phyloP scores from a whole-genome alignment of 169 alveolate species.

The Plasmodium vinckei region DNA sequence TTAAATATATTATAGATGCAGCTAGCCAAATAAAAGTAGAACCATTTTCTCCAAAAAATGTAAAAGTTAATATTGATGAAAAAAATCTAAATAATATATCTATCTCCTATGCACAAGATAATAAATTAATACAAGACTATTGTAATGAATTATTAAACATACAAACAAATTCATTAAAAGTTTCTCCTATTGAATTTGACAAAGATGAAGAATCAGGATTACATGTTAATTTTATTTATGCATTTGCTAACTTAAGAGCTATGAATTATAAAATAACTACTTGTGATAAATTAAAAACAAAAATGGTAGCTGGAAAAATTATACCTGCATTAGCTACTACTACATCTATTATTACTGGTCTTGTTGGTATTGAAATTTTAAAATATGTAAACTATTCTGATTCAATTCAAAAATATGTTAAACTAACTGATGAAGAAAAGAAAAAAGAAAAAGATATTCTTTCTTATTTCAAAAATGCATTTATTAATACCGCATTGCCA shows the following conservation, averaged over 20 bases:
- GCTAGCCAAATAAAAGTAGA: slow-evolving; percentile 76
- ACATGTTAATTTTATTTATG: slow-evolving; percentile 97
- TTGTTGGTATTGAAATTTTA: slow-evolving; percentile 94
- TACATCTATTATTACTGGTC: slow-evolving; percentile 99
- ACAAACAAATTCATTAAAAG: slow-evolving; percentile 27
- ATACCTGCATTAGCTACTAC: slow-evolving; percentile 99
- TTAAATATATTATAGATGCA: slow-evolving; percentile 55
- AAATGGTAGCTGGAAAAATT: slow-evolving; percentile 99
- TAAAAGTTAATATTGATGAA: slow-evolving; percentile 90
- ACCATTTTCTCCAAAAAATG: slow-evolving; percentile 78
- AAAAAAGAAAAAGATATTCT: slow-evolving; percentile 41
- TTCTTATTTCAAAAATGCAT: slow-evolving; percentile 94
- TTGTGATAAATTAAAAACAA: slow-evolving; percentile 94
- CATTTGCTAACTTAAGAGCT: slow-evolving; percentile 98
- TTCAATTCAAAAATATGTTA: slow-evolving; percentile 62
- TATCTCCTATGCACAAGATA: slow-evolving; percentile 63
- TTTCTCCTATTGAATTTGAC: slow-evolving; percentile 91
- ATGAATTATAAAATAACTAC: slow-evolving; percentile 95
- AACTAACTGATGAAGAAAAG: slow-evolving; percentile 11
- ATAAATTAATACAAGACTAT: slow-evolving; percentile 32
- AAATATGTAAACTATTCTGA: slow-evolving; percentile 82
- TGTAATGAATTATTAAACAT: slow-evolving; percentile 37
- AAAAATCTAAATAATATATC: slow-evolving; percentile 84
- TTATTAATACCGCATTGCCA: slow-evolving; percentile 95
- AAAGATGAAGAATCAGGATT: slow-evolving; percentile 99